Base-by-base conservation (phyloP, 805 yeast species). In the Nakazawaea siamensis region DNA sequence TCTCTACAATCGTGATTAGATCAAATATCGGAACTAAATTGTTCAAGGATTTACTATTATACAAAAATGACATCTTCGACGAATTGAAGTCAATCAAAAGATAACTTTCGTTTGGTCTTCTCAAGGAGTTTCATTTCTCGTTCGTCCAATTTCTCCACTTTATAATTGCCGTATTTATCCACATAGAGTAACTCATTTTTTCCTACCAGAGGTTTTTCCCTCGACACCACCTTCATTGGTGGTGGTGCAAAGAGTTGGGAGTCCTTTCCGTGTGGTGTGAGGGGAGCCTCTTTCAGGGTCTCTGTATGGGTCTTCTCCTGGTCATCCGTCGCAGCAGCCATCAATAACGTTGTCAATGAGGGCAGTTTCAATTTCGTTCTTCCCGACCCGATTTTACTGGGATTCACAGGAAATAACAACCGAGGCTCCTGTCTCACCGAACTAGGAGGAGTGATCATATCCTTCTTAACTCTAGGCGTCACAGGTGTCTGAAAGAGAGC, bases 41-140 rank as follows among this genome's bases (percentile, higher is more conserved):
- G 30, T 61, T 82, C 29, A 58, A 60, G 29, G 95, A 85, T 49
- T 57, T 85, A 29, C 60, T 84, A 46, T 57, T 58, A 11, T 57
- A 77, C 44, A 76, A 77, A 43, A 76, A 73, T 18, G 58, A 62
- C 15, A 71, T 84, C n/a, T 83, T 84, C 48, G 66, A 69, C 23
- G 83, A 76, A 43, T 67, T 83, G 44, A 74, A 70, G 29, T n/a
- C 33, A 29, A 12, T 33, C 20, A 31, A 31, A 31, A 17, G 16
- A 24, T 24, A 31, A 37, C 19, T 24, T 31, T 21, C 38, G 48
- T 31, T 44, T 54, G 24, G 62, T 60, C 38, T 51, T 51, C 26
- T 47, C 34, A 23, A 37, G 51, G 27, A 41, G 33, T 24, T 43
- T 35, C 13, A 42, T 44, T 20, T 55, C 53, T 21, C 43, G 48